phyloP scores from a whole-genome alignment of 2,329 filamentous ascomycete genomes.

The Hymenoscyphus infarciens region DNA sequence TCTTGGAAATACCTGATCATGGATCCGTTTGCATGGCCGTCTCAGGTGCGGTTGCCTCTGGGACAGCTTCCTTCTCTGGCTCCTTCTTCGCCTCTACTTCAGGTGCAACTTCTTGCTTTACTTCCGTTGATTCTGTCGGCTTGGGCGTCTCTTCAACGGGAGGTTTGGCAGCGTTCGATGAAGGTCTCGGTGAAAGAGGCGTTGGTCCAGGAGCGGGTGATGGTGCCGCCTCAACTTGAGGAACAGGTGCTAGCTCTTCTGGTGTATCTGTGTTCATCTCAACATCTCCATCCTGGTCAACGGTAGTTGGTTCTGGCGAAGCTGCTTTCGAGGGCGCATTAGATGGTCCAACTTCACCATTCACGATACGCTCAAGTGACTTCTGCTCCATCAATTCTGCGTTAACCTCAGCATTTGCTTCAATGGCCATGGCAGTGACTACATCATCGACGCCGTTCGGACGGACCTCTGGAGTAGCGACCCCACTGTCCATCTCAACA shows the following conservation, averaged over 20 bases:
- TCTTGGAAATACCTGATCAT: neutral
- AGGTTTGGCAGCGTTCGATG: constrained; percentile 31
- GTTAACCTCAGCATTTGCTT: constrained; percentile 35
- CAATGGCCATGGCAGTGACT: constrained; percentile 25
- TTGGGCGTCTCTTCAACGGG: constrained; percentile 25
- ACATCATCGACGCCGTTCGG: constrained; percentile 27
- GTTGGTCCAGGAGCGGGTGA: constrained; percentile 9
- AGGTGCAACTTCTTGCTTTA: constrained; percentile 34
- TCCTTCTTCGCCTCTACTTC: constrained; percentile 30
- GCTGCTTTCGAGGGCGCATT: constrained; percentile 32
- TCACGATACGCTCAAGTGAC: constrained; percentile 22
- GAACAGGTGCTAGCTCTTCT: constrained; percentile 5
- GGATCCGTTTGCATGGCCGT: neutral
- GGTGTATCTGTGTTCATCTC: constrained; percentile 31
- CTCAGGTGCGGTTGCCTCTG: neutral
- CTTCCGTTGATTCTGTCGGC: constrained; percentile 27
- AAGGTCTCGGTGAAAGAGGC: constrained; percentile 14
- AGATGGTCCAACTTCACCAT: constrained; percentile 28
- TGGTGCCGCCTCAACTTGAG: neutral
- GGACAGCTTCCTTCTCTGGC: constrained; percentile 19
- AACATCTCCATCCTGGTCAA: constrained; percentile 35
- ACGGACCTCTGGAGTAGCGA: constrained; percentile 38
- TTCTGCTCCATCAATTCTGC: constrained; percentile 33
- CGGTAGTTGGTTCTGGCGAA: constrained; percentile 24
- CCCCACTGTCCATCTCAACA: constrained; percentile 50